Evolutionary conservation across 371 early-diverging fungal genomes (phyloP), one percentile per base, ranked within the genome.

Genomic region (Coemansia sp.): DNA sequence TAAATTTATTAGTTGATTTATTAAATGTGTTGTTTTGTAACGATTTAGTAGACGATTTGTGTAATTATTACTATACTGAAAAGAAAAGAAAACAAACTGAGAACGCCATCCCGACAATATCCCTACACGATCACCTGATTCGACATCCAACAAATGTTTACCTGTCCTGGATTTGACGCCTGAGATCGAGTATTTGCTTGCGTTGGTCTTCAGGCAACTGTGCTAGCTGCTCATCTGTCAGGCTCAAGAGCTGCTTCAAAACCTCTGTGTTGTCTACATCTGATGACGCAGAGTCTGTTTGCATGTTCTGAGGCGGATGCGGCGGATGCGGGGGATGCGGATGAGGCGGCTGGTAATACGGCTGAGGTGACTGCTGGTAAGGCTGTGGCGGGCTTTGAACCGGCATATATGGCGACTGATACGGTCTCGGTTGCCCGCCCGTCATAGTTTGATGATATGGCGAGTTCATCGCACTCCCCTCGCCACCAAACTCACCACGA

Each of bases 141-240:
- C 26, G 26, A 4, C 4, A 26, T 26, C 26, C 26, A 26, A 26
- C 26, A 26, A 31, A 31, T 10, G 37, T 10, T 34, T 10, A 34
- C 10, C 37, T 34, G 37, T 34, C 37, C 37, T 34, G 37, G 11
- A 34, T 34, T 11, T 29, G 29, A 29, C 29, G 29, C 7, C 29
- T 62, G 14, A 74, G 67, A 26, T 71, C 72, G 1, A 74, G 22
- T n/a, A 74, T 74, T 39, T 74, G 72, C 37, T 60, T 57, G 27
- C 75, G 75, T 24, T 87, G 84, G n/a, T 85, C 87, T 42, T 82
- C 67, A 8, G 87, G 85, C 39, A 87, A 60, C 27, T 78, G 67
- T 13, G 77, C 70, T 51, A 87, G 78, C 63, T 87, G 87, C 34
- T 85, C 85, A 21, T 81, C 82, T 0, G 87, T 82, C 40, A 87